Base-by-base conservation (phyloP, 2,329 filamentous ascomycete genomes). In the Neofusicoccum kwambonambiense region DNA sequence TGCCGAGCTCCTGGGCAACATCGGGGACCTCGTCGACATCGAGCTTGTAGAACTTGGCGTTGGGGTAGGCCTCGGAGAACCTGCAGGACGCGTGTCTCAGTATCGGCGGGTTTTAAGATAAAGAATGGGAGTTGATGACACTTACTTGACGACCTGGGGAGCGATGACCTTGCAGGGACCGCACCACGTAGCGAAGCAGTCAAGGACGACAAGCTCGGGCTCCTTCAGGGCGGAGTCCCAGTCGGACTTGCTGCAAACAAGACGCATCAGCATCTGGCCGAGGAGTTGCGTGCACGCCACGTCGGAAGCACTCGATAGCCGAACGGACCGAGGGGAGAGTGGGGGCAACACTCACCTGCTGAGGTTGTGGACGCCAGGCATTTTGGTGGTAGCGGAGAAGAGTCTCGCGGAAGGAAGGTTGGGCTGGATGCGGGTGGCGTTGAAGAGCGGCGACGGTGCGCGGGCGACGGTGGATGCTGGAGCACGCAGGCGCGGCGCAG, bases 141-240 rank as follows among this genome's bases (percentile, higher is more conserved):
- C 86, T 76, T 79, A 89, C 85, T 89, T 84, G 71, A 84, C 84
- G 65, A 97, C 82, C 68, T 88, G 79, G 66, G 93, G 94, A 17
- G 92, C 87, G 73, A 97, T 95, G 72, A 89, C 85, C 84, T 93
- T 97, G 90, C 94, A 98, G 67, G 94, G 94, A 67, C 92, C 93
- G 83, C 94, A 98, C 93, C 93, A 97, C 68, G 83, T 87, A 64
- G 93, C 93, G 79, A 90, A 93, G 82, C 88, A 93, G 83, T 98
- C 94, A 73, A 98, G 82, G 67, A 97, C 81, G 71, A 96, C 86
- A 69, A 90, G 78, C 73, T 87, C 79, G 64, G 82, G 71, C 60
- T 81, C 73, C 64, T 81, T 75, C 66, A 89, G 71, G 65, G 84
- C 84, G 37, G 77, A 73, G 64, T 86, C 76, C 77, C 87, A 93